Percentiles rank a stretch among this genome's conserved stretches.
Evolutionary conservation across 2,329 filamentous ascomycete genomes (phyloP).

Genomic region (Aspergillus hiratsukae): DNA sequence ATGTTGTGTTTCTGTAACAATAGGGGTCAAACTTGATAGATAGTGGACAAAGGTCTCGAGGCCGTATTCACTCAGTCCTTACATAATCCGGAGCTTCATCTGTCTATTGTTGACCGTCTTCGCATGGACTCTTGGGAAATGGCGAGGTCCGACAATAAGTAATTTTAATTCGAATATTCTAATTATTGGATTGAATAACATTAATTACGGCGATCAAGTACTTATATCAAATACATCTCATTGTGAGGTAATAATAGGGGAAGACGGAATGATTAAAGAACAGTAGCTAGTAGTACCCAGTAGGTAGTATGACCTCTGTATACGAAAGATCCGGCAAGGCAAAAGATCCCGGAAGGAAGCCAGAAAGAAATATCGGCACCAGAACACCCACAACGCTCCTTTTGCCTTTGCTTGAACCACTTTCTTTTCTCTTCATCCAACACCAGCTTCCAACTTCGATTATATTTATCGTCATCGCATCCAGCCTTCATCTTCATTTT

Average conservation of each 20-base stretch:
- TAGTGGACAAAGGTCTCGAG: no score
- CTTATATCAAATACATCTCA: neutral
- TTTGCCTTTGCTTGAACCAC: neutral
- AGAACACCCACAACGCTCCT: neutral
- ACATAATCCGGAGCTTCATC: neutral
- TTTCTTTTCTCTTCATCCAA: slow-evolving; percentile 6
- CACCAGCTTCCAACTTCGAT: neutral
- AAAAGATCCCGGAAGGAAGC: neutral
- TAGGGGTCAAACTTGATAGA: neutral
- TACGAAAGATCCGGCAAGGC: neutral
- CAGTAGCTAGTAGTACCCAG: neutral
- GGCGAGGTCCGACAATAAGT: neutral
- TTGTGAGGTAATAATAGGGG: neutral
- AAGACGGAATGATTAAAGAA: neutral
- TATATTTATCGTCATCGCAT: neutral
- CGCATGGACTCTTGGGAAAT: neutral
- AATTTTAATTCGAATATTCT: neutral
- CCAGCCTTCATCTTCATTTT: neutral
- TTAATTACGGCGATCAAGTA: neutral
- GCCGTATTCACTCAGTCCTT: neutral
- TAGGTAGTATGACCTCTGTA: neutral
- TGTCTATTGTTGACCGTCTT: neutral
- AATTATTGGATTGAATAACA: neutral
- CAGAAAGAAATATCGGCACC: neutral
- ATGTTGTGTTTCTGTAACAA: neutral